Evolutionary conservation across 179 eudicot species (phyloP).

Genomic region (Pouteria campechiana): DNA sequence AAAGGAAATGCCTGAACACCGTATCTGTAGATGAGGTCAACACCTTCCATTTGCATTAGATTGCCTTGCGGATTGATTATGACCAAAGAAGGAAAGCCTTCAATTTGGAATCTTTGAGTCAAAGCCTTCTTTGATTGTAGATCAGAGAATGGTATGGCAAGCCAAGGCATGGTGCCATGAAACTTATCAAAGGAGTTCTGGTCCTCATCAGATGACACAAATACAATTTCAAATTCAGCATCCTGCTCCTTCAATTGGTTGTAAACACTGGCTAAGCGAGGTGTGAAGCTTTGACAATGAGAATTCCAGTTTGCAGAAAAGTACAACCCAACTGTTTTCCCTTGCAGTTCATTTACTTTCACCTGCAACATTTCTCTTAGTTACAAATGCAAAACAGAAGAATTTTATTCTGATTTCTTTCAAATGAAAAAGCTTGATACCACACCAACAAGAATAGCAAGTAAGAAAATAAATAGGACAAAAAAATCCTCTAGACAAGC

Average conservation of each 20-base stretch:
- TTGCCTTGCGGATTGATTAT: conserved; percentile 9
- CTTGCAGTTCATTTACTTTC: conserved; percentile 52
- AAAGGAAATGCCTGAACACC: conserved; percentile 51
- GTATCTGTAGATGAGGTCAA: conserved; percentile 39
- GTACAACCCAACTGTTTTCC: conserved; percentile 52
- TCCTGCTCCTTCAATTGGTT: conserved; percentile 25
- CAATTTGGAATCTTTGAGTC: conserved; percentile 35
- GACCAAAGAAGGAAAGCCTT: conserved; percentile 49
- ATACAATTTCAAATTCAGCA: conserved; percentile 39
- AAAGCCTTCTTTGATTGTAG: conserved; percentile 33
- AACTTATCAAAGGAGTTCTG: conserved; percentile 30
- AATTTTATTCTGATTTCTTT: too few species aligned
- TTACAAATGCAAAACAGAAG: too few species aligned
- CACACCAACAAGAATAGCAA: too few species aligned
- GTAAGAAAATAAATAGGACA: too few species aligned
- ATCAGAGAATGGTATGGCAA: conserved; percentile 56
- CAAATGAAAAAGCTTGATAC: too few species aligned
- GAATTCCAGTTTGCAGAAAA: conserved; percentile 67
- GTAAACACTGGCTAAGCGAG: conserved; percentile 21
- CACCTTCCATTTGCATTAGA: conserved; percentile 26
- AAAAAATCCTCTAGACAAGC: too few species aligned
- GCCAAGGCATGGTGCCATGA: conserved; percentile 61
- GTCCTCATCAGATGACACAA: conserved; percentile 66
- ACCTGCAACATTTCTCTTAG: too few species aligned
- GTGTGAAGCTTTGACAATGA: conserved; percentile 42